Conservation (phyloP, 2,329 filamentous ascomycete species). For the Aspergillus hiratsukae region DNA sequence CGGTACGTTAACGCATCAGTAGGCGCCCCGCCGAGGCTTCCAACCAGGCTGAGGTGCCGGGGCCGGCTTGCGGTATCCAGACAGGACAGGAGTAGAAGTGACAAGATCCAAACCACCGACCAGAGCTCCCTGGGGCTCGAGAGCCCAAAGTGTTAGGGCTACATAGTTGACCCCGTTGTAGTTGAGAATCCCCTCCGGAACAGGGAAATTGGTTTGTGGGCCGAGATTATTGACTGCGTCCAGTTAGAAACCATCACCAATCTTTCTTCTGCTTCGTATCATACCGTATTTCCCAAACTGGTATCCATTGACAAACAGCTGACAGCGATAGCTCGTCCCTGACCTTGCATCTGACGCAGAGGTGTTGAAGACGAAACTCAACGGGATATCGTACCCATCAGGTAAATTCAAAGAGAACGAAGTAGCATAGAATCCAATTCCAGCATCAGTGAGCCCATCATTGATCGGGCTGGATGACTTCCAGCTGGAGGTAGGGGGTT, state of each 20-base stretch:
- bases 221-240: constrained; percentile 58
- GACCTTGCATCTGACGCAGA: neutral
- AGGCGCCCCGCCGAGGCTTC: neutral
- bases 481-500: constrained; percentile 37
- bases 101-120: neutral
- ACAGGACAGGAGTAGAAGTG: neutral
- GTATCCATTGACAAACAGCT: constrained; percentile 71
- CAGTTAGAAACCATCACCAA: neutral
- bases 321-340: constrained; percentile 54
- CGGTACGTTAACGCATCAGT: neutral
- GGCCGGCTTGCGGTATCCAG: neutral
- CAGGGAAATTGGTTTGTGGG: constrained; percentile 66
- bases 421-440: constrained; percentile 51
- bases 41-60: neutral
- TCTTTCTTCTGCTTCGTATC: neutral
- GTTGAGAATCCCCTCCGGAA: constrained; percentile 69
- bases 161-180: constrained; percentile 67
- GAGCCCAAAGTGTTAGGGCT: constrained; percentile 65
- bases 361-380: constrained; percentile 48
- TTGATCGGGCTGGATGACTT: constrained; percentile 28
- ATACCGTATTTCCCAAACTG: constrained; percentile 61
- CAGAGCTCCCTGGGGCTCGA: constrained; percentile 39
- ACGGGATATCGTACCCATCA: constrained; percentile 51
- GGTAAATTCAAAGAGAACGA: constrained; percentile 50
- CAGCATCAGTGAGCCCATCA: constrained; percentile 41